Evolutionary conservation across 345 rosid species (phyloP), one percentile per base, ranked within the genome.

Genomic region (Eucalyptus pauciflora): DNA sequence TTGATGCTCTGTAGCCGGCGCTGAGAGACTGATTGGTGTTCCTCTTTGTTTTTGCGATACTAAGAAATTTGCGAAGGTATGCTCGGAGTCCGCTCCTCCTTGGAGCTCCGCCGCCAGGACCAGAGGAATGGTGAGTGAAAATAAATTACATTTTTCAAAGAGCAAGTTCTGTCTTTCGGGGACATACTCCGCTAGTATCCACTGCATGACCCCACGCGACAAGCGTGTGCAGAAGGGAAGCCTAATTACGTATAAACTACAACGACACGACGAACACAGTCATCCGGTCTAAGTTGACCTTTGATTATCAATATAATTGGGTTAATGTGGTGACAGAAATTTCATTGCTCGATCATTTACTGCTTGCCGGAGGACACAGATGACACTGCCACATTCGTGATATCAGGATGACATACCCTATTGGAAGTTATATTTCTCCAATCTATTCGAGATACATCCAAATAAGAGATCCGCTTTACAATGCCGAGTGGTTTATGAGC

Each of bases 51-150:
- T 37, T 8, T 25, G 86, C 31, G 11, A 9, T 76, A 76, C 83
- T 37, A 76, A 37, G 37, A 92, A 95, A 94, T 90, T 89, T 91
- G 95, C 92, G 80, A 94, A 95, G 90, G 90, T 92, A 87, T 87
- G 91, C 88, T 90, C 94, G 33, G 90, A 91, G 89, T 90, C 96
- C 29, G 89, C 93, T 60, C 93, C 88, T 54, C 33, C 93, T 33
- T 86, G 91, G 93, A 93, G 94, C 90, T 90, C 94, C 50, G 87
- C 89, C n/a, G 87, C 93, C 58, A 92, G 88, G 12, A 48, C 48
- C 83, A 37, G 48, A 92, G 94, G 92, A 95, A 93, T 91, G 96
- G 96, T 96, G 94, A 94, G 94, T 48, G 22, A 67, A 67, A 29
- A 22, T 69, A 37, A 15, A 67, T 67, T 15, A 24, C 43, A 87